A percentile compares a stretch with the other conserved stretches of the same genome.
Conservation (phyloP, 2,329 filamentous ascomycete species). For the Alternaria longipes region DNA sequence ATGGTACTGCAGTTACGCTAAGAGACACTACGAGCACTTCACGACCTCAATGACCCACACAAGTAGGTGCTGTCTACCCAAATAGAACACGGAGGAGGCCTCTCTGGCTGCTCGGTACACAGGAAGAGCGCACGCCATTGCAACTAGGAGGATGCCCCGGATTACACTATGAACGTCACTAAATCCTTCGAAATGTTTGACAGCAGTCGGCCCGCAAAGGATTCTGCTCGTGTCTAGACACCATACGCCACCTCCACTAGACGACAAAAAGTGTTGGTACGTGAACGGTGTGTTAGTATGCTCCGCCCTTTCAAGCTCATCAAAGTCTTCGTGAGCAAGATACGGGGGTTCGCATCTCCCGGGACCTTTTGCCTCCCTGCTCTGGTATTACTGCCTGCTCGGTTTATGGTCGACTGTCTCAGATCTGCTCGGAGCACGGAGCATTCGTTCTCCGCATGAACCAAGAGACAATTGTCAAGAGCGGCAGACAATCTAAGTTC, state of each 20-base stretch:
- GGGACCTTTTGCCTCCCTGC: not conserved
- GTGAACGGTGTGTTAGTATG: not conserved
- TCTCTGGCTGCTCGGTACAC: not conserved
- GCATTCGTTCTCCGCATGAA: not conserved
- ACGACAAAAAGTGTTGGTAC: not conserved
- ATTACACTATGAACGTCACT: not conserved
- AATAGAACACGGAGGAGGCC: not conserved
- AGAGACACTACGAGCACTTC: not conserved
- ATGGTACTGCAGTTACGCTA: slow-evolving; percentile 4
- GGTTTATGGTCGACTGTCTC: not conserved
- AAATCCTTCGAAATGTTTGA: not conserved
- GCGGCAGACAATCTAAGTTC: not conserved
- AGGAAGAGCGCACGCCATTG: not conserved
- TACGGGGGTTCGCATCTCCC: not conserved
- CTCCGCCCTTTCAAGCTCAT: not conserved
- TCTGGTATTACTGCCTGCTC: not conserved
- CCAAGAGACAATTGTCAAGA: not conserved
- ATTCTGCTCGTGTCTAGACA: not conserved
- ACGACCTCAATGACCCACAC: not conserved
- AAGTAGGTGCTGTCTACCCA: not conserved
- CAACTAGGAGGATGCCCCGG: not conserved
- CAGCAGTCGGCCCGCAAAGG: not conserved
- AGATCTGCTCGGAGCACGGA: not conserved
- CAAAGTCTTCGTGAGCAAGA: not conserved
- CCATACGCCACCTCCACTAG: not conserved